Base-by-base conservation (phyloP, 1,284 basidiomycete species). In the Thelephora terrestris region DNA sequence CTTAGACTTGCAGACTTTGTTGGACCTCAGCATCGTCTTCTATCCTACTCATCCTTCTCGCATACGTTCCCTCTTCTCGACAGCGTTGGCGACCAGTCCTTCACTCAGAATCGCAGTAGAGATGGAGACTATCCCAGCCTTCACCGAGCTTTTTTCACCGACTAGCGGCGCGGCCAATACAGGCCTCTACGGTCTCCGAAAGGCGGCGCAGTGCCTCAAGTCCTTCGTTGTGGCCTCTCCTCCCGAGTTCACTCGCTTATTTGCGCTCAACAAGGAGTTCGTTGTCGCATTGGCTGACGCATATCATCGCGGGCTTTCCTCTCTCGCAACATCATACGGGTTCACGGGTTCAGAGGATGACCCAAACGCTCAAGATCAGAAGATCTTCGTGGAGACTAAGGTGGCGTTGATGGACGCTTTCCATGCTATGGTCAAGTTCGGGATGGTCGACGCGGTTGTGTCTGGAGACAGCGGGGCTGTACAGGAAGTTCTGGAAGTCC, bases 371-470 rank as follows among this genome's bases (percentile, higher is more conserved):
- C 61, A 71, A 16, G 78, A 80, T 55, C 77, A 83, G 53, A 68
- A 66, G 18, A 70, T 83, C 42, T 82, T 78, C 73, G 66, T 86
- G 4, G 75, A 80, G 49, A 80, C 80, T 6, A 87, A 87, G 64
- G 76, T 81, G 5, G 73, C 76, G n/a, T 63, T 87, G 17, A 61
- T 88, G 21, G 84, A 87, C 54, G 61, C 71, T 12, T 82, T 85
- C 60, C 82, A 86, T 54, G 58, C 78, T 45, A 58, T 84, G 38
- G n/a, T 42, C 25, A 25, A 42, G 25, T 23, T 5, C 12, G 39
- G 39, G 5, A 21, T 42, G 20, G 20, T 21, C 4, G 17, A 42
- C 39, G 39, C 21, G 1, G 25, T 42, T 14, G 39, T 21, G 16
- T 42, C 39, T 5, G 39, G n/a, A 12, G n/a, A 16, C 14, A 21